phyloP scores from a whole-genome alignment of 805 yeast genomes.

The Yamadazyma insecticola region DNA sequence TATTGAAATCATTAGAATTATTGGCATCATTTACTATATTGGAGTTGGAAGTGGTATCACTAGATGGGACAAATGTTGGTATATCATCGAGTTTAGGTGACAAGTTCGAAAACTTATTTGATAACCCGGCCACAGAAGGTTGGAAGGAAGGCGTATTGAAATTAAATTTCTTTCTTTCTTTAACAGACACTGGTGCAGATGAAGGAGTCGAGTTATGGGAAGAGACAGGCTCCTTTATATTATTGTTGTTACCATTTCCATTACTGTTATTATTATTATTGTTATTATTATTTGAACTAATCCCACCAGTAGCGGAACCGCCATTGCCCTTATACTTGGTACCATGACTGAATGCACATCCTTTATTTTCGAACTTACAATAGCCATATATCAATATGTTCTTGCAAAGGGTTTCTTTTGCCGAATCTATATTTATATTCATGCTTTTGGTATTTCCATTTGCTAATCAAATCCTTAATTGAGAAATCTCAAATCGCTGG shows the following conservation, averaged over 20 bases:
- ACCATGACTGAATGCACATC: constrained; percentile 75
- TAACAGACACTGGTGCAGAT: too few species aligned
- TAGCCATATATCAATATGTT: constrained; percentile 82
- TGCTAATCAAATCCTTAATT: not conserved
- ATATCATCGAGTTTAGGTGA: constrained; percentile 47
- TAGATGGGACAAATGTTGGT: constrained; percentile 45
- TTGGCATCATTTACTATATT: constrained; percentile 1
- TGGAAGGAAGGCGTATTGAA: constrained; percentile 41
- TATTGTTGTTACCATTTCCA: too few species aligned
- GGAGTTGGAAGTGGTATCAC: constrained; percentile 1
- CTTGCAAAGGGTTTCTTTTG: constrained; percentile 75
- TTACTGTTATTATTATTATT: too few species aligned
- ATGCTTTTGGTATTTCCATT: constrained; percentile 7
- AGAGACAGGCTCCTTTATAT: too few species aligned
- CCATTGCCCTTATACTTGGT: too few species aligned
- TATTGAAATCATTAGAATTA: not conserved
- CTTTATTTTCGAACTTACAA: constrained; percentile 83
- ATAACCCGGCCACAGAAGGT: constrained; percentile 16
- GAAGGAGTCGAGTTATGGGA: too few species aligned
- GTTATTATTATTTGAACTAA: not conserved
- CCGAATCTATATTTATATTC: constrained; percentile 48
- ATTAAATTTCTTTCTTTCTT: constrained; percentile 24
- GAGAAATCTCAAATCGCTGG: constrained; percentile 1
- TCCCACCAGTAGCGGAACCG: too few species aligned
- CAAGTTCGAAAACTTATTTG: constrained; percentile 37